These are phyloP conservation scores for Apophysomyces elegans DNA, from an alignment of 371 early-diverging fungal genomes.

Conservation along the genomic window DNA sequence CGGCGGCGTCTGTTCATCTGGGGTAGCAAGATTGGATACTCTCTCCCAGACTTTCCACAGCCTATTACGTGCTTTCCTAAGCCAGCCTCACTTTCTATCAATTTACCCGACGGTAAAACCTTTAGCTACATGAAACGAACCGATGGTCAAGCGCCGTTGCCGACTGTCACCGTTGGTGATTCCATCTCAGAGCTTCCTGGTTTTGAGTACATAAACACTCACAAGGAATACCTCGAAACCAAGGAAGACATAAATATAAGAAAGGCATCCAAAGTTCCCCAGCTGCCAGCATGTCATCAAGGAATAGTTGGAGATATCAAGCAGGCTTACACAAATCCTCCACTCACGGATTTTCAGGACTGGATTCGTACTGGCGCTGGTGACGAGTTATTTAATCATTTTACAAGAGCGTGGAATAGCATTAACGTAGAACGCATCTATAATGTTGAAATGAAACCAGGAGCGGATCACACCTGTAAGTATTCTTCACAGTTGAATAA, in stretches of 20 bases:
- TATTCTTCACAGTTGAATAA: not conserved
- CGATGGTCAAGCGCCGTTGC: constrained; percentile 54
- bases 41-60: constrained; percentile 58
- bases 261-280: constrained; percentile 11
- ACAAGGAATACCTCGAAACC: constrained; percentile 33
- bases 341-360: constrained; percentile 57
- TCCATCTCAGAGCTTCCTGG: constrained; percentile 65
- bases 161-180: constrained; percentile 55
- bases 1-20: constrained; percentile 65
- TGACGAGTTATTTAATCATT: constrained; percentile 42
- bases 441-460: constrained; percentile 46
- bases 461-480: constrained; percentile 53
- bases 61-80: constrained; percentile 50
- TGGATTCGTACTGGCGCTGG: constrained; percentile 35
- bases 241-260: constrained; percentile 18
- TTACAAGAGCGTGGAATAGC: constrained; percentile 42
- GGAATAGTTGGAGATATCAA: constrained; percentile 37
- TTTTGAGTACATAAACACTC: constrained; percentile 61
- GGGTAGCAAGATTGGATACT: constrained; percentile 54
- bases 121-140: constrained; percentile 44
- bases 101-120: constrained; percentile 31
- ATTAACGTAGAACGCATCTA: constrained; percentile 54
- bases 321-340: constrained; percentile 34
- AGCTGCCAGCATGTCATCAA: constrained; percentile 9
- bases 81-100: constrained; percentile 34